Percentiles rank a stretch among this genome's conserved stretches.
Evolutionary conservation across 768 basidiomycete genomes (phyloP).

Genomic region (Rhodotorula paludigena): DNA sequence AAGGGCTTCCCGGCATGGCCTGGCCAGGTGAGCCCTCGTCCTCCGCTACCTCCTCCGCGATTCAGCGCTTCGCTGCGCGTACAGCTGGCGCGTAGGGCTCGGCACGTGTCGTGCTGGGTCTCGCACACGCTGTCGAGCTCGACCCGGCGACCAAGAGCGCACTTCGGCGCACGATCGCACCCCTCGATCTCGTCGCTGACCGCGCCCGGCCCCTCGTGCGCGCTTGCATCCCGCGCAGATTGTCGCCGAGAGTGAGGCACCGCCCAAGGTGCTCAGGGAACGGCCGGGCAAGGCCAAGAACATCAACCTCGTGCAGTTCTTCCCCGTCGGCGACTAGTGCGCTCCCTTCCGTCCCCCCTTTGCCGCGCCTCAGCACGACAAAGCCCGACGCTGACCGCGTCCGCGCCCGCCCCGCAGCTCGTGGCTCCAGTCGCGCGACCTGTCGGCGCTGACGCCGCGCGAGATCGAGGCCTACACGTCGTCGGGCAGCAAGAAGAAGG

Average conservation of each 20-base stretch:
- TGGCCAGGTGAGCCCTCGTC: conserved; percentile 64
- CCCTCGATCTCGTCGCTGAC: background rate
- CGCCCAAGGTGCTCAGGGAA: conserved; percentile 60
- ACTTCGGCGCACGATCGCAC: background rate
- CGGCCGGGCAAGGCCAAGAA: conserved; percentile 70
- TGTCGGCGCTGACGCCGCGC: conserved; percentile 67
- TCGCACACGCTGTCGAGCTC: too few relatives aligned
- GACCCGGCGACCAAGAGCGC: too few relatives aligned
- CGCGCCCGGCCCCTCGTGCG: too few relatives aligned
- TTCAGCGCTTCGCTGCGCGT: too few relatives aligned
- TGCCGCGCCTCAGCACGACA: conserved; percentile 19
- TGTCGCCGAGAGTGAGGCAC: conserved; percentile 66
- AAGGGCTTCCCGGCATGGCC: conserved; percentile 95
- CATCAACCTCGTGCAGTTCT: conserved; percentile 73
- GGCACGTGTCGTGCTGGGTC: too few relatives aligned
- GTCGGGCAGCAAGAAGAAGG: conserved; percentile 60
- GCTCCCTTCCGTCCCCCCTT: conserved; percentile 49
- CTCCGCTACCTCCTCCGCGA: conserved; percentile 11
- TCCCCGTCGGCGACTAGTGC: conserved; percentile 89
- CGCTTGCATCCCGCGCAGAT: conserved; percentile 54
- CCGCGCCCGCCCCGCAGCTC: conserved; percentile 54
- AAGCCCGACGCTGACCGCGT: background rate
- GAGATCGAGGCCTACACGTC: conserved; percentile 84
- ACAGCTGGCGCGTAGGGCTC: too few relatives aligned
- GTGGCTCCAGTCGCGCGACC: conserved; percentile 77